Conservation (phyloP, 2,329 filamentous ascomycete species). For the Colletotrichum brevisporum region DNA sequence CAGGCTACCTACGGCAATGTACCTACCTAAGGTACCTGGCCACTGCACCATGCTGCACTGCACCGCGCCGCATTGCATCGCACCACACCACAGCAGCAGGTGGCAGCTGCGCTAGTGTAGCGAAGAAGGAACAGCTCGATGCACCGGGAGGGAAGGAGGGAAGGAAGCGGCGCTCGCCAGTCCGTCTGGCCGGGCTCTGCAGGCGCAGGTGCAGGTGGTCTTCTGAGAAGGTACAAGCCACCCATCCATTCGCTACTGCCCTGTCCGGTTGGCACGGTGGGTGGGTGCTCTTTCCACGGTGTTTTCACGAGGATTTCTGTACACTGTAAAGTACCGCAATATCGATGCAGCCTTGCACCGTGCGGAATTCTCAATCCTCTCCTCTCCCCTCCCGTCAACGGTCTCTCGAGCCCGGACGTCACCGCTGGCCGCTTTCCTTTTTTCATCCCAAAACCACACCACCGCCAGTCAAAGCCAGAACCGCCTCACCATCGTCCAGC, state of each 20-base stretch:
- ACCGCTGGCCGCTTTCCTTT: constrained; percentile 24
- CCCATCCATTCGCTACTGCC: not conserved
- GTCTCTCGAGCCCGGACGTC: constrained; percentile 16
- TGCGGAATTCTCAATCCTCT: constrained; percentile 10
- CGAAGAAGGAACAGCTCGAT: constrained; percentile 5
- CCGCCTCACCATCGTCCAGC: constrained; percentile 20
- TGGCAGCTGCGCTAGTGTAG: not conserved
- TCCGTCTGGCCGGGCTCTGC: constrained; percentile 25
- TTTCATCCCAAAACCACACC: constrained; percentile 28
- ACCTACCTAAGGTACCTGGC: no score
- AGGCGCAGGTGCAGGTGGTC: not conserved
- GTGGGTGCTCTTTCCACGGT: constrained; percentile 16
- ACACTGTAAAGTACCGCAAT: not conserved
- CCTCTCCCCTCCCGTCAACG: not conserved
- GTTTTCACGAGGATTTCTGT: no score
- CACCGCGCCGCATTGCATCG: no score
- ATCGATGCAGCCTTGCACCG: fast-evolving
- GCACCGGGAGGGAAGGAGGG: not conserved
- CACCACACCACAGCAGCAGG: not conserved
- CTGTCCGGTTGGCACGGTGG: constrained; percentile 7
- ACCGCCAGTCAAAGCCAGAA: constrained; percentile 21
- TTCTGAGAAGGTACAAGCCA: no score
- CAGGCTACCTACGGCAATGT: no score
- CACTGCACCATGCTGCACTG: no score
- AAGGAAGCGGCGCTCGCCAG: constrained; percentile 27